Base-by-base conservation (phyloP, 75 land plant genomes). In the Ceratopteris richardii region DNA sequence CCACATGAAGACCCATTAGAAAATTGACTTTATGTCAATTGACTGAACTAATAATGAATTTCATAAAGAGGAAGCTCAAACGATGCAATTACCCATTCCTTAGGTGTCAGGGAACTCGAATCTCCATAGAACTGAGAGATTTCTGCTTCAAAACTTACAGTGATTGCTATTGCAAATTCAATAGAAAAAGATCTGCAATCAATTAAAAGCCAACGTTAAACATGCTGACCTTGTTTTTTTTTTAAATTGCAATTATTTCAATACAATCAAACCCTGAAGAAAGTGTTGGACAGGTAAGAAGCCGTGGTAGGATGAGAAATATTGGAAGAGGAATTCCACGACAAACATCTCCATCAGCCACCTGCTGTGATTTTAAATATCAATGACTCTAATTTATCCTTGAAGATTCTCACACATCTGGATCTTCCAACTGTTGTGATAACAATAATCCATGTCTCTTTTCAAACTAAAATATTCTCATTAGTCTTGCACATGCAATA, bases 331-430 rank as follows among this genome's bases (percentile, higher is more conserved):
- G 55, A 67, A 85, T 33, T 14, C 63, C 69, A 31, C 76, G 69
- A 46, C 83, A 82, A 21, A 89, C 67, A 75, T 89, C 95, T 55
- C 95, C 95, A 82, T 85, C 95, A 53, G 95, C 90, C 46, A 89
- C 68, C 95, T 89, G 57, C 17, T 47, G 37, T 33, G 47, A 19
- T 44, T 41, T 40, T 48, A 26, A 16, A 36, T 20, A 0, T 51
- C 26, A 28, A 5, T 14, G 29, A 1, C 31, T 30, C 46, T 23
- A 57, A 12, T 20, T 44, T 18, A 42, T 48, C 43, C 11, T n/a
- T 12, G 22, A 31, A 12, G 25, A 29, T 54, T n/a, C n/a, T n/a
- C n/a, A n/a, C n/a, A n/a, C n/a, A n/a, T n/a, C n/a, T n/a, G n/a
- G n/a, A n/a, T n/a, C n/a, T n/a, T n/a, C n/a, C n/a, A n/a, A n/a